These are phyloP conservation scores for Hymenotorrendiella dingleyae DNA, from an alignment of 2,329 filamentous ascomycete genomes.

Conservation along the genomic window DNA sequence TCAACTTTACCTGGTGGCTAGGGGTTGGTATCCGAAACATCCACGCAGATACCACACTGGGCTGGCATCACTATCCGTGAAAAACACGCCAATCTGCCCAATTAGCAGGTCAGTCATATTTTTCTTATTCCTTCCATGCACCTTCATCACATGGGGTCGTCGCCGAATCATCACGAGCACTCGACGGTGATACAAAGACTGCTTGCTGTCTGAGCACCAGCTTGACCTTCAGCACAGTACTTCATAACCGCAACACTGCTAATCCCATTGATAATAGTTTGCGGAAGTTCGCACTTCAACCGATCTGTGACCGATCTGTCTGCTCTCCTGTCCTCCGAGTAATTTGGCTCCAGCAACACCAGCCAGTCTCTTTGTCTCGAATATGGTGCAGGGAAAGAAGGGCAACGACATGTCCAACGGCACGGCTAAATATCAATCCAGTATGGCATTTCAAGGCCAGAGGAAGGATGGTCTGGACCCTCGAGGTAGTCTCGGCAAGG, in stretches of 20 bases:
- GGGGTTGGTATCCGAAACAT: constrained; percentile 17
- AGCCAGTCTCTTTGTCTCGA: constrained; percentile 27
- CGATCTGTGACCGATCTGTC: no score
- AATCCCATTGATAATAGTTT: neutral
- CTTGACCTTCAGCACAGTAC: neutral
- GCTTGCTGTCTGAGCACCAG: neutral
- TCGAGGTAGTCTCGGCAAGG: constrained; percentile 32
- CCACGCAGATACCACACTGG: constrained; percentile 11
- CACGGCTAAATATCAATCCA: constrained; percentile 38
- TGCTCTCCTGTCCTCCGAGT: neutral
- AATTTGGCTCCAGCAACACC: constrained; percentile 2
- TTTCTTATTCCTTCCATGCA: neutral
- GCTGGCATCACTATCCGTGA: constrained; percentile 18
- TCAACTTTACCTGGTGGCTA: constrained; percentile 18
- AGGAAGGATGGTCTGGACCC: constrained; percentile 54
- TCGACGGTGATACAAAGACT: constrained; percentile 2
- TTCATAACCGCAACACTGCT: neutral
- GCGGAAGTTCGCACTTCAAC: neutral
- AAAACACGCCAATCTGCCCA: constrained; percentile 11
- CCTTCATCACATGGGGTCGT: neutral
- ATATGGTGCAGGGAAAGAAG: constrained; percentile 55
- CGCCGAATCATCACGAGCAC: neutral
- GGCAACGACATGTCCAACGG: constrained; percentile 38
- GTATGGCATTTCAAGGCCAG: constrained; percentile 57
- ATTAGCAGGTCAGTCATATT: constrained; percentile 14